These are phyloP conservation scores for Aspergillus campestris DNA, from an alignment of 495 filamentous ascomycete species.

Conservation along the genomic window DNA sequence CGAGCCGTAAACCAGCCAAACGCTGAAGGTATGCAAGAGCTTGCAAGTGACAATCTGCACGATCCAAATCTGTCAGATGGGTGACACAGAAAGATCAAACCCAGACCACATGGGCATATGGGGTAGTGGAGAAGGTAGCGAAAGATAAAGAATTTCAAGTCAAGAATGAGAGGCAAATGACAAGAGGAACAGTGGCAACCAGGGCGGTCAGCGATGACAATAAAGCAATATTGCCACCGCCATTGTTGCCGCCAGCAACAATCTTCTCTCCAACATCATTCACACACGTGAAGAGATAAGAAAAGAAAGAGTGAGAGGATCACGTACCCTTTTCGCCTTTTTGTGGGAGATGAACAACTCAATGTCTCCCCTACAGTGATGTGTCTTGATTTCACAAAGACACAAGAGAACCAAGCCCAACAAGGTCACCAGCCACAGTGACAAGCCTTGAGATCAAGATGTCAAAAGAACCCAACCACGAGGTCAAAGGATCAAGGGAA, in stretches of 20 bases:
- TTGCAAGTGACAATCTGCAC: slow-evolving; percentile 11
- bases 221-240: no score
- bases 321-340: slow-evolving; percentile 48
- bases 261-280: no score
- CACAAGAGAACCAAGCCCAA: slow-evolving; percentile 7
- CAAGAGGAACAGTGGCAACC: no score
- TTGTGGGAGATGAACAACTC: slow-evolving; percentile 91
- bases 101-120: no score
- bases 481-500: slow-evolving; percentile 4
- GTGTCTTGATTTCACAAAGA: slow-evolving; percentile 13
- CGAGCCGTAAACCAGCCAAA: slow-evolving; percentile 16
- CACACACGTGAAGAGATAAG: background rate
- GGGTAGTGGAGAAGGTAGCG: no score
- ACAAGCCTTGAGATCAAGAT: slow-evolving; percentile 6
- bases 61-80: no score
- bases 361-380: slow-evolving; percentile 85
- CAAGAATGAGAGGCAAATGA: no score
- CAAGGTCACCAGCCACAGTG: slow-evolving; percentile 6
- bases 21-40: slow-evolving; percentile 7
- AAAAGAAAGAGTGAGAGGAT: slow-evolving; percentile 9
- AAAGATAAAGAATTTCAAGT: no score
- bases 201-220: no score
- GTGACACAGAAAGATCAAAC: no score
- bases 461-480: slow-evolving; percentile 8
- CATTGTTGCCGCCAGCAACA: no score